Evolutionary conservation across 2,329 filamentous ascomycete genomes (phyloP), one percentile per base, ranked within the genome.

Genomic region (Fusarium euwallaceae): DNA sequence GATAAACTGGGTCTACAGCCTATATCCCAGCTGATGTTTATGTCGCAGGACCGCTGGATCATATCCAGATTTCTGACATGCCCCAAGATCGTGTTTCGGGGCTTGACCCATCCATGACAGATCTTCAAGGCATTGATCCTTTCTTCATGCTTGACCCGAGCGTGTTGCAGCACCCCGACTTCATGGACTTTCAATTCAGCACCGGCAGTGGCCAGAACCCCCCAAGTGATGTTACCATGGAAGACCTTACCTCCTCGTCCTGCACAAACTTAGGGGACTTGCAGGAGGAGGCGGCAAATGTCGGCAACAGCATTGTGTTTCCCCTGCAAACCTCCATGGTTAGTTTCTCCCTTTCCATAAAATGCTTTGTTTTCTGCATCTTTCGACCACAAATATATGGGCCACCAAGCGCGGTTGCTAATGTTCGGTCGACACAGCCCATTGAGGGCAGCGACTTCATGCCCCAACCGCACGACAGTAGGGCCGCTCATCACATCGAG

Each of bases 351-450:
- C 17, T 11, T 41, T 41, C 17, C 9, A 4, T 41, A 4, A 5
- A 7, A 41, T 3, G 9, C 17, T 11, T n/a, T 5, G 0, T n/a
- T 41, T 10, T 10, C 1, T 41, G 4, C 37, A 6, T 39, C 6
- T 39, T n/a, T 4, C 17, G 2, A 4, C 4, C 1, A n/a, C 4
- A 1, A 0, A 39, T 11, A 0, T 6, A n/a, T 5, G 17, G 17
- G 1, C 37, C 37, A n/a, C 17, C 9, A 41, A 39, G 37, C 37
- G 37, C 4, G 9, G 17, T 20, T 6, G 37, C 37, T 41, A 41
- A 41, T 11, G 37, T 11, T 41, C 10, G 4, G 17, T 10, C 17
- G 0, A 41, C 20, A n/a, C 37, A 41, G 37, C 17, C 37, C 37
- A n/a, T n/a, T 20, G 37, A 2, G 17, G 6, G 37, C 17, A 41